Evolutionary conservation across 2,329 filamentous ascomycete genomes (phyloP).

Genomic region (Cercospora zeina): DNA sequence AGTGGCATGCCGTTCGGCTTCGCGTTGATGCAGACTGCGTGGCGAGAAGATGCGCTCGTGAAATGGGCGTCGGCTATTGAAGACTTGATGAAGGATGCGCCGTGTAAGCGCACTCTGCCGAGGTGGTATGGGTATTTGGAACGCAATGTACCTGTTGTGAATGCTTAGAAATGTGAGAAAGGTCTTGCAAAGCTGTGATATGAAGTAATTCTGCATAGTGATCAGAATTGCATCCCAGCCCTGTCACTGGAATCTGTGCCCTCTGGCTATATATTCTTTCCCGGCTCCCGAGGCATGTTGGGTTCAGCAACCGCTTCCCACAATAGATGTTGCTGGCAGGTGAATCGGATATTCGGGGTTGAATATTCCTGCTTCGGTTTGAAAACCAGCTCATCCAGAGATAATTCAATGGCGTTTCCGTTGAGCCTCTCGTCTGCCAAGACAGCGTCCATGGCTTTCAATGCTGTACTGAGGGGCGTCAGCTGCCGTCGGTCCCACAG

Average conservation of each 20-base stretch:
- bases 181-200: background rate
- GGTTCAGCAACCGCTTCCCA: slow-evolving; percentile 39
- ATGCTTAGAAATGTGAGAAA: slow-evolving; percentile 9
- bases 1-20: slow-evolving; percentile 51
- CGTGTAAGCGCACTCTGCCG: slow-evolving; percentile 37
- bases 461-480: slow-evolving; percentile 42
- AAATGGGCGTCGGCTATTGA: slow-evolving; percentile 49
- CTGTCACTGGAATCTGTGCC: too few relatives aligned
- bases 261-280: slow-evolving; percentile 22
- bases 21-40: slow-evolving; percentile 43
- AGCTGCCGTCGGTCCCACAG: slow-evolving; percentile 40
- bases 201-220: background rate
- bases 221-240: background rate
- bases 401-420: slow-evolving; percentile 47
- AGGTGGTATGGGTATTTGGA: slow-evolving; percentile 44
- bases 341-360: slow-evolving; percentile 46
- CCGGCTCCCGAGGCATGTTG: slow-evolving; percentile 22
- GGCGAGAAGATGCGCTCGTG: slow-evolving; percentile 38
- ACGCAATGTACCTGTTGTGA: slow-evolving; percentile 42
- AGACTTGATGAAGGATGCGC: slow-evolving; percentile 38
- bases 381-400: slow-evolving; percentile 46
- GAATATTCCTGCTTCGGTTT: slow-evolving; percentile 43
- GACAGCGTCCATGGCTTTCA: slow-evolving; percentile 41
- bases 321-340: slow-evolving; percentile 38
- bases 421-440: slow-evolving; percentile 39